These are phyloP conservation scores for Xylaria sp. DNA, from an alignment of 2,329 filamentous ascomycete genomes.

Conservation along the genomic window DNA sequence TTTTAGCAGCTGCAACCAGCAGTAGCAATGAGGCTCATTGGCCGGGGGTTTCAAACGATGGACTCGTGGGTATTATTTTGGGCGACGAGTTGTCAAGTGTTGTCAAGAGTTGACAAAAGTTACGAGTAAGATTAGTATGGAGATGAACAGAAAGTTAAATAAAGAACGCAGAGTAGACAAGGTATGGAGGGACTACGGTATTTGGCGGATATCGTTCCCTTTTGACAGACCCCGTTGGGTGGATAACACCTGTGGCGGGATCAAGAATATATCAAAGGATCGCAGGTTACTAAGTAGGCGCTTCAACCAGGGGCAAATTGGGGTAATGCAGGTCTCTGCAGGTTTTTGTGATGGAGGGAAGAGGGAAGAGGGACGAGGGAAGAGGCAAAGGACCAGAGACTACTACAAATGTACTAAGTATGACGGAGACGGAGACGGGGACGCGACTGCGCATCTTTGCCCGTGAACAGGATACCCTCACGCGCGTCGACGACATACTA, in stretches of 20 bases:
- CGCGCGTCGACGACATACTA: conserved; percentile 20
- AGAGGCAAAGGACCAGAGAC: conserved; percentile 20
- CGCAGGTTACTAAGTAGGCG: background rate
- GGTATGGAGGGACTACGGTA: conserved; percentile 14
- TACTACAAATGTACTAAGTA: background rate
- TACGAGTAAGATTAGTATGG: background rate
- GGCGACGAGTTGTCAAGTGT: background rate
- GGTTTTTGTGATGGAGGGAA: conserved; percentile 31
- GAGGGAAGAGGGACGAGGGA: conserved; percentile 33
- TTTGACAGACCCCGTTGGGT: conserved; percentile 26
- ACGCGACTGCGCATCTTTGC: conserved; percentile 21
- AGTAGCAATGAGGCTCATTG: conserved; percentile 6
- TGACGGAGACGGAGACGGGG: conserved; percentile 25
- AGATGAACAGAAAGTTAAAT: conserved; percentile 15
- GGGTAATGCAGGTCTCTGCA: conserved; percentile 35
- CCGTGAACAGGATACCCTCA: conserved; percentile 26
- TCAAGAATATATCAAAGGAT: conserved; percentile 14
- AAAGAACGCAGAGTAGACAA: conserved; percentile 5
- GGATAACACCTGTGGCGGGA: conserved; percentile 20
- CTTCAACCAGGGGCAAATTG: conserved; percentile 35
- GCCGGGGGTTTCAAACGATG: background rate
- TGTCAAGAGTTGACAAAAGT: background rate
- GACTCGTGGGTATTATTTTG: background rate
- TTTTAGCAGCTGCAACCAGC: background rate
- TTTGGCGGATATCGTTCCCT: conserved; percentile 31